Percentiles rank a stretch among this genome's conserved stretches.
Evolutionary conservation across 768 basidiomycete species (phyloP).

Genomic region (Mycena alexandri): DNA sequence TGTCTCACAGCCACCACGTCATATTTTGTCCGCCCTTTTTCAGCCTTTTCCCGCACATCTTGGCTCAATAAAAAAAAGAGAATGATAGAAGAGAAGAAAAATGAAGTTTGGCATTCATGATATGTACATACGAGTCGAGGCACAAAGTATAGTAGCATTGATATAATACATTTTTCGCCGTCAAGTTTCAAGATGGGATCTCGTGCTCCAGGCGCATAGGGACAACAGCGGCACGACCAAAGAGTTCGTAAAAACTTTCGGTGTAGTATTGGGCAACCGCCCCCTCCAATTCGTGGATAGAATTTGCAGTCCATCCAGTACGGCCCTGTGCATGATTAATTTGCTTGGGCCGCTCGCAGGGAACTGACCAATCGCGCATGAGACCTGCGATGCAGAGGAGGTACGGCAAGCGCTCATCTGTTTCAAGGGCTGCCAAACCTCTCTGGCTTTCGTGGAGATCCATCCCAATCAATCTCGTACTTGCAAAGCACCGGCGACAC

Average conservation of each 20-base stretch:
- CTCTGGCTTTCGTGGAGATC: constrained; percentile 22
- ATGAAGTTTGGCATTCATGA: too few relatives aligned
- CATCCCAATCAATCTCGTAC: constrained; percentile 15
- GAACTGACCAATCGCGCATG: constrained; percentile 22
- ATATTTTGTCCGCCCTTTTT: too few relatives aligned
- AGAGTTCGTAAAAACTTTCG: constrained; percentile 23
- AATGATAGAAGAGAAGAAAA: too few relatives aligned
- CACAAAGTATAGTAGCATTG: too few relatives aligned
- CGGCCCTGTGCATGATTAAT: not conserved
- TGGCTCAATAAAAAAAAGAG: too few relatives aligned
- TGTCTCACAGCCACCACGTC: constrained; percentile 1
- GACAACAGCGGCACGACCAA: constrained; percentile 21
- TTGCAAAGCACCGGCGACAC: constrained; percentile 18
- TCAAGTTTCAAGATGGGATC: not conserved
- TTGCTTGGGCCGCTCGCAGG: constrained; percentile 12
- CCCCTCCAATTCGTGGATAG: constrained; percentile 4
- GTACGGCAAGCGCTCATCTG: constrained; percentile 15
- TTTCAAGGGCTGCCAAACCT: constrained; percentile 6
- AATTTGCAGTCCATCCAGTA: constrained; percentile 1
- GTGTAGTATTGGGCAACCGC: constrained; percentile 10
- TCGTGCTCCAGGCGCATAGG: constrained; percentile 22
- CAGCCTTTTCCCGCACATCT: too few relatives aligned
- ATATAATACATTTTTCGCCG: not conserved
- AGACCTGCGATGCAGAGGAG: constrained; percentile 17
- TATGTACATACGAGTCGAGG: too few relatives aligned